These are phyloP conservation scores for Diaporthe vexans DNA, from an alignment of 2,329 filamentous ascomycete species.

Conservation along the genomic window DNA sequence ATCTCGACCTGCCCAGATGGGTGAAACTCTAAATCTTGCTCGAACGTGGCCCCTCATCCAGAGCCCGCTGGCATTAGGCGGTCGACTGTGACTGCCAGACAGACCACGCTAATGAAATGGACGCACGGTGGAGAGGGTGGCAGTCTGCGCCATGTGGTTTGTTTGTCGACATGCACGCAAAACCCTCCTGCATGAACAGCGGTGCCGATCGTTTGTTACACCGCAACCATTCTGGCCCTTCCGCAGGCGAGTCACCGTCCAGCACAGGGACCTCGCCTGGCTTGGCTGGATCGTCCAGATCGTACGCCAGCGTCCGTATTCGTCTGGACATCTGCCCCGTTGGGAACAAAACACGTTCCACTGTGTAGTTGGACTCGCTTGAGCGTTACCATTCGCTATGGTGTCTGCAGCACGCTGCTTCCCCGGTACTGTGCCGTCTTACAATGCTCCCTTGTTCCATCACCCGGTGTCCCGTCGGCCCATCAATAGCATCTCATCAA, in stretches of 20 bases:
- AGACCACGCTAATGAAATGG: no score
- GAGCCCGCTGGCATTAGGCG: not conserved
- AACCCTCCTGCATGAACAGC: conserved; percentile 32
- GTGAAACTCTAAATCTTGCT: conserved; percentile 20
- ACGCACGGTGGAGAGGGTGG: no score
- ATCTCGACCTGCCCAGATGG: conserved; percentile 16
- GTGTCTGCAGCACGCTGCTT: conserved; percentile 11
- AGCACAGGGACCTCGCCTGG: conserved; percentile 3
- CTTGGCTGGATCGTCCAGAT: conserved; percentile 14
- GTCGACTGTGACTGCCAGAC: not conserved
- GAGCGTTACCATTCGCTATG: not conserved
- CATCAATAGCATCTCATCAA: conserved; percentile 15
- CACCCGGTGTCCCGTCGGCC: conserved; percentile 19
- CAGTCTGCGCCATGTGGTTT: conserved; percentile 14
- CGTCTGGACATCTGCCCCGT: not conserved
- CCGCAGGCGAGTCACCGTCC: conserved; percentile 16
- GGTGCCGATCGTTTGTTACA: conserved; percentile 21
- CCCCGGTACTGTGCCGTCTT: conserved; percentile 1
- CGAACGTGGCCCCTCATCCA: conserved; percentile 3
- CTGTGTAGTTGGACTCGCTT: not conserved
- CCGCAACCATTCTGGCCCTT: not conserved
- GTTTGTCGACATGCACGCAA: conserved; percentile 22
- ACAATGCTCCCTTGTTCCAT: conserved; percentile 1
- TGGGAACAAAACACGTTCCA: not conserved
- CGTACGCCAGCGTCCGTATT: not conserved